phyloP scores from a whole-genome alignment of 2,329 filamentous ascomycete genomes.

The Sordariomycetes sp. region DNA sequence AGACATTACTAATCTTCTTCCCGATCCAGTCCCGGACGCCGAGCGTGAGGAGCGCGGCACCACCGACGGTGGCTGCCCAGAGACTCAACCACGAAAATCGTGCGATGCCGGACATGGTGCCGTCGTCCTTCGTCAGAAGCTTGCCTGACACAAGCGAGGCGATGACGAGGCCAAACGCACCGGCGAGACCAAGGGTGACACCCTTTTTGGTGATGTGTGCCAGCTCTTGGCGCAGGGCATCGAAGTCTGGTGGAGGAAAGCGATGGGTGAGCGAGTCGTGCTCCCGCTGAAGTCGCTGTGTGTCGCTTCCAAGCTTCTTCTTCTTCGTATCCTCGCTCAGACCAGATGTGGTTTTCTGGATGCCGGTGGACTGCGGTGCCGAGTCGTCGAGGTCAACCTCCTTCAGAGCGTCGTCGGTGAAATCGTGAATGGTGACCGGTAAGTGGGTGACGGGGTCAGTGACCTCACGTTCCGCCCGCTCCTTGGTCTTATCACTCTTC shows the following conservation, averaged over 20 bases:
- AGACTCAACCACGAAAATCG: conserved; percentile 14
- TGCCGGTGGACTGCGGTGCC: conserved; percentile 11
- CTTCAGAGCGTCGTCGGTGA: conserved; percentile 51
- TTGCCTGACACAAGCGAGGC: conserved; percentile 9
- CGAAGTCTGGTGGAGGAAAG: conserved; percentile 40
- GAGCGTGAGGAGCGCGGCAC: conserved; percentile 19
- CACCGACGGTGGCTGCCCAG: conserved; percentile 6
- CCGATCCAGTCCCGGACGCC: conserved; percentile 49
- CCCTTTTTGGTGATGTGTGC: conserved; percentile 19
- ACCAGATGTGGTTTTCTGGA: conserved; percentile 26
- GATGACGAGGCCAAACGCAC: conserved; percentile 18
- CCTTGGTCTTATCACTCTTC: conserved; percentile 26
- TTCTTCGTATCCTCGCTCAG: conserved; percentile 27
- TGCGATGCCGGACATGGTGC: conserved; percentile 11
- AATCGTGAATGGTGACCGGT: conserved; percentile 59
- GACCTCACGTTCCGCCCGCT: conserved; percentile 48
- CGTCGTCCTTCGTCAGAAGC: conserved; percentile 7
- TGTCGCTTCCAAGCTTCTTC: conserved; percentile 21
- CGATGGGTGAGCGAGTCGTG: conserved; percentile 30
- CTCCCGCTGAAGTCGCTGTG: conserved; percentile 21
- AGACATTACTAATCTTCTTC: conserved; percentile 52
- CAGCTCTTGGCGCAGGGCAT: conserved; percentile 24
- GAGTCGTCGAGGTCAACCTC: conserved; percentile 19
- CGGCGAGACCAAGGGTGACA: conserved; percentile 24
- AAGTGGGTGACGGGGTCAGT: conserved; percentile 67